Base-by-base conservation (phyloP, 768 basidiomycete genomes). In the Podaxis pistillaris region DNA sequence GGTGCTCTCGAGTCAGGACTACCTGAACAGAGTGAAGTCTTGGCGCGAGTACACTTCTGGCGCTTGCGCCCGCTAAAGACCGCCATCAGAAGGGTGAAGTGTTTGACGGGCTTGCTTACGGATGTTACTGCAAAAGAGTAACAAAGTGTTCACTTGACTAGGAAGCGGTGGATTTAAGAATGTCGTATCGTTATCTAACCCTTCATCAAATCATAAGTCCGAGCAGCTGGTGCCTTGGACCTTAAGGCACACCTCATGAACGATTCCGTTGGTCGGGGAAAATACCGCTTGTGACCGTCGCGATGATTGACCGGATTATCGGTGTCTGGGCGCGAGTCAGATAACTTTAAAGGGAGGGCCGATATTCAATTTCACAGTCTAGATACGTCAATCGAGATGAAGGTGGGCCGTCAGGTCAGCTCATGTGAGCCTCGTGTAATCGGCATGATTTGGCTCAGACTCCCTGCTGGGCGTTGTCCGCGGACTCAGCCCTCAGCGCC, bases 251-350 rank as follows among this genome's bases (percentile, higher is more conserved):
- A 30, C 13, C 36, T 17, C 53, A 55, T 55, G 53, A 15, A 17
- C 36, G 8, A 55, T n/a, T 37, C 36, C 2, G 15, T 37, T 55
- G 33, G 3, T 19, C 36, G n/a, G 17, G 8, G 5, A 37, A 6
- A 17, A 55, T 28, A 40, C 56, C 56, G 56, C 19, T 36, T 58
- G 56, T 33, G 56, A 49, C 56, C 56, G 56, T 33, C 26, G 44
- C 41, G 38, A 49, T 36, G 56, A 33, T 58, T 33, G 56, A 36
- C 33, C 44, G 30, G 56, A 40, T 11, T 6, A 17, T 33, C 15
- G 56, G 38, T 26, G 2, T 26, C 17, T 17, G 41, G 37, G 41
- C 8, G 24, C 22, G 56, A 56, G 51, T 52, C 51, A 41, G 40
- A 15, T n/a, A 33, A 33, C 33, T 3, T 9, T 9, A 3, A 9